Conservation (phyloP, 2,329 filamentous ascomycete genomes). For the Diaporthe helianthi region DNA sequence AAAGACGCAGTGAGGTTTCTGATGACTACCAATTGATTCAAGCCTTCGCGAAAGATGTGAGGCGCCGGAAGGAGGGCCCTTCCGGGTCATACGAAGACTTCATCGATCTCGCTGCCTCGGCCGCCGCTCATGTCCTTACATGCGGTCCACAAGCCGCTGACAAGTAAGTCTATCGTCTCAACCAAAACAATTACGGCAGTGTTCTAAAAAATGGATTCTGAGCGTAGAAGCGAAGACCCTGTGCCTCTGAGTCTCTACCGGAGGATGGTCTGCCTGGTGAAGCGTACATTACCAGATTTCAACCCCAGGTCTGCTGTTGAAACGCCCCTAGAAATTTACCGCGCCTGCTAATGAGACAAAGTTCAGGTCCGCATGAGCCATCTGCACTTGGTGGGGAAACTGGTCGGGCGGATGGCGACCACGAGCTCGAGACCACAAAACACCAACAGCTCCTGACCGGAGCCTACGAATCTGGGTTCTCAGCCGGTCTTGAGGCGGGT, state of each 20-base stretch:
- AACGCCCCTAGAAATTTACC: not conserved
- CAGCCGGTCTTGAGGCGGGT: slow-evolving; percentile 12
- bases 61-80: slow-evolving; percentile 3
- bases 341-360: too few relatives aligned
- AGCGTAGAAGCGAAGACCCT: not conserved
- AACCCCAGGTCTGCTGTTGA: not conserved
- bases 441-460: not conserved
- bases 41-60: slow-evolving; percentile 1
- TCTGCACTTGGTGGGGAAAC: too few relatives aligned
- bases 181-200: too few relatives aligned
- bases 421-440: not conserved
- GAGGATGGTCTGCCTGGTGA: slow-evolving; percentile 7
- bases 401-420: not conserved
- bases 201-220: too few relatives aligned
- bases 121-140: not conserved
- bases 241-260: slow-evolving; percentile 1
- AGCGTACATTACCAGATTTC: not conserved
- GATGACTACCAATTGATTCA: not conserved
- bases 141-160: not conserved
- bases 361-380: too few relatives aligned
- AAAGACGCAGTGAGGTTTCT: not conserved
- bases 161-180: not conserved
- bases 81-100: slow-evolving; percentile 4
- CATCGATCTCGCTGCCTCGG: slow-evolving; percentile 19
- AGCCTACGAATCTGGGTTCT: slow-evolving; percentile 16